A percentile compares a stretch with the other conserved stretches of the same genome.
These are phyloP conservation scores for Penicillium crustosum DNA, from an alignment of 2,329 filamentous ascomycete species.

Conservation along the genomic window DNA sequence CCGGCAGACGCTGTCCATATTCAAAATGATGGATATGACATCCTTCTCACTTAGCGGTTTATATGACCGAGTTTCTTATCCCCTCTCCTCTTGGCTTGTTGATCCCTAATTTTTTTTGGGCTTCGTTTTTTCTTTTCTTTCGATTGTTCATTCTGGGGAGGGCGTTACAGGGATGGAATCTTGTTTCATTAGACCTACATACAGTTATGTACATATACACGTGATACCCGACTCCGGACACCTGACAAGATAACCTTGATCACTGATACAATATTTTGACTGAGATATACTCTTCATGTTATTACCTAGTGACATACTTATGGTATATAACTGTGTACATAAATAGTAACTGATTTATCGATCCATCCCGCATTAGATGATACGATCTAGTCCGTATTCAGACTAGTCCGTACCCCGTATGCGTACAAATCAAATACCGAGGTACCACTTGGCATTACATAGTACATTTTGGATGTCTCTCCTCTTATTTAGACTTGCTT, in stretches of 20 bases:
- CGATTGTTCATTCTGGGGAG: background rate
- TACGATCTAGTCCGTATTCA: background rate
- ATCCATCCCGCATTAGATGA: constrained; percentile 1
- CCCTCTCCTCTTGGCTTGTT: background rate
- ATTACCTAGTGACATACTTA: too few species aligned
- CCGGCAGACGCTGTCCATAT: constrained; percentile 55
- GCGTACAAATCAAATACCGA: background rate
- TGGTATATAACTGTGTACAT: too few species aligned
- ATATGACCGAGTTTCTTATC: background rate
- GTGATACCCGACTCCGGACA: background rate
- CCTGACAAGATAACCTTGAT: background rate
- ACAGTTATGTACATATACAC: background rate
- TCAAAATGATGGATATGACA: constrained; percentile 61
- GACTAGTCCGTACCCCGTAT: background rate
- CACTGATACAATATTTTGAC: background rate
- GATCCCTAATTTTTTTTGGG: background rate
- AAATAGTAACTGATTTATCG: background rate
- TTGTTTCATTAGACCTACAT: background rate
- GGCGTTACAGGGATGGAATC: background rate
- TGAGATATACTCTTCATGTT: background rate
- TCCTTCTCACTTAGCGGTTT: constrained; percentile 50
- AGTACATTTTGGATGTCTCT: background rate
- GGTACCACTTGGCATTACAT: background rate
- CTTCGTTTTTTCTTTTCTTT: background rate
- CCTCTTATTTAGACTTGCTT: background rate